A percentile compares a stretch with the other conserved stretches of the same genome.
phyloP scores from a whole-genome alignment of 306 rosid species.

The Ziziphus jujuba region DNA sequence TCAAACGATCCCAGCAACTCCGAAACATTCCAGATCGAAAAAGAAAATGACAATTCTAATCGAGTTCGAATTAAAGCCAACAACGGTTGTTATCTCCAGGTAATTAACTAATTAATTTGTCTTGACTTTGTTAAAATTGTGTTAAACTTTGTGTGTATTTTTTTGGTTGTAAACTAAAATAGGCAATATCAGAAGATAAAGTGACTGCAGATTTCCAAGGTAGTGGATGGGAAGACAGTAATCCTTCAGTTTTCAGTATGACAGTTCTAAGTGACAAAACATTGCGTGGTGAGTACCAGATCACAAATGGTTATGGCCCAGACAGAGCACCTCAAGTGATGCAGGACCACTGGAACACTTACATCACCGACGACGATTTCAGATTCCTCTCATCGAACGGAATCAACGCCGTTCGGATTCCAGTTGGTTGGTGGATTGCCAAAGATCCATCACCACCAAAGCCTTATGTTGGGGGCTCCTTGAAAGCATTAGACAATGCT shows the following conservation, averaged over 20 bases:
- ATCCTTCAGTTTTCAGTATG: slow-evolving; percentile 66
- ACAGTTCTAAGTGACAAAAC: too few species aligned
- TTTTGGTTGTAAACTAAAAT: too few species aligned
- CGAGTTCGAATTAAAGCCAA: slow-evolving; percentile 47
- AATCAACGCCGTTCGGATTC: slow-evolving; percentile 60
- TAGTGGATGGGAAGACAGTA: slow-evolving; percentile 53
- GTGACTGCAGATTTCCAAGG: slow-evolving; percentile 49
- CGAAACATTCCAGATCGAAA: slow-evolving; percentile 54
- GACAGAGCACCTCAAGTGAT: slow-evolving; percentile 42
- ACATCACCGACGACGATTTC: slow-evolving; percentile 68
- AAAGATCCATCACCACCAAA: slow-evolving; percentile 68
- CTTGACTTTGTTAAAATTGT: slow-evolving; percentile 2
- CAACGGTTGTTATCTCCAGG: slow-evolving; percentile 61
- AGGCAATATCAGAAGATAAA: slow-evolving; percentile 42
- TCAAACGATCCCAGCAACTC: slow-evolving; percentile 31
- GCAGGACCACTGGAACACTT: slow-evolving; percentile 67
- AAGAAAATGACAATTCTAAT: slow-evolving; percentile 39
- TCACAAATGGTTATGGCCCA: slow-evolving; percentile 73
- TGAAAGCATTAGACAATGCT: slow-evolving; percentile 55
- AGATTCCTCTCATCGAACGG: slow-evolving; percentile 56
- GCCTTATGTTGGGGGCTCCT: slow-evolving; percentile 68
- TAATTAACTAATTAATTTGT: slow-evolving; percentile 12
- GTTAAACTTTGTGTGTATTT: too few species aligned
- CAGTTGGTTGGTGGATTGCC: slow-evolving; percentile 81
- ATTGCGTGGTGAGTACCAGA: slow-evolving; percentile 61